Base-by-base conservation (phyloP, 208 protist genomes). In the Sergeia podlipaevii region DNA sequence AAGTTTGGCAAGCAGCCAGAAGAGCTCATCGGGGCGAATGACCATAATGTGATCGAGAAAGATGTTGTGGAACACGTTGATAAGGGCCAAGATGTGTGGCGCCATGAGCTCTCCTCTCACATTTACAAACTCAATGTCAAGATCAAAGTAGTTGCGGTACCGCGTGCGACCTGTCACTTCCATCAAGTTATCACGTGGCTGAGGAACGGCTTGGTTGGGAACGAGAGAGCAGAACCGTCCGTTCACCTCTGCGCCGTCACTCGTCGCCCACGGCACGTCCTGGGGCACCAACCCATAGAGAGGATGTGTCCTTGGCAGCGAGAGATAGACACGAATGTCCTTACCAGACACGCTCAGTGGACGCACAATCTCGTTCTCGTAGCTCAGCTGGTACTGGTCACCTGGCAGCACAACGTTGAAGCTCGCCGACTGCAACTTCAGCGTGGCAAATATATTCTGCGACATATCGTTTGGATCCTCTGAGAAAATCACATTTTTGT, bases 1-100 rank as follows among this genome's bases (percentile, higher is more conserved):
- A 47, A 89, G 64, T 58, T 85, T 89, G 6, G 76, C 79, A 2
- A 85, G 70, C 3, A 88, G 82, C 85, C 88, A 95, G 64, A 89
- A 95, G 0, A 95, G 76, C 38, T 95, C 82, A 28, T 89, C 77
- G 0, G 84, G 84, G 18, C 57, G 33, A 49, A 95, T 77, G 18
- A 79, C 74, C 33, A 70, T 67, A 17, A 62, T 68, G 58, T 77
- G 74, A 56, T 78, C 72, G 5, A 82, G 62, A 65, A 95, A 89
- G 17, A 80, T 58, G 70, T 92, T 95, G 24, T 80, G 45, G n/a
- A 87, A 63, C 20, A 44, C 39, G 37, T 85, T 59, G 34, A 87
- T 23, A n/a, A 95, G 57, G 10, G 65, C 67, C 34, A 74, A 65
- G 45, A 95, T 82, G 52, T 95, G 84, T 4, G 67, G 58, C 1